phyloP scores from a whole-genome alignment of 345 rosid species.

The Mallotus nudiflorus region DNA sequence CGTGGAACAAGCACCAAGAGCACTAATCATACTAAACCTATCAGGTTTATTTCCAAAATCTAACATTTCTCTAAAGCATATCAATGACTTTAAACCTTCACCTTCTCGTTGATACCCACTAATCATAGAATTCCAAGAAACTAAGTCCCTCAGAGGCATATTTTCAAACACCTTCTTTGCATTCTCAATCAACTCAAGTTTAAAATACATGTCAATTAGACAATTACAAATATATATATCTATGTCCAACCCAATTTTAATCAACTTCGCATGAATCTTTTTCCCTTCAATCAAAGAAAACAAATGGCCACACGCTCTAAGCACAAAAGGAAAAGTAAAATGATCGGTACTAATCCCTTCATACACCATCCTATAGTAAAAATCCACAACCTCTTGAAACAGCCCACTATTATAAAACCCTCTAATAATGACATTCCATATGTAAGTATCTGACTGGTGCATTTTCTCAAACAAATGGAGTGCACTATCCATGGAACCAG shows the following conservation, averaged over 20 bases:
- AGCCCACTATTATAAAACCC: conserved; percentile 51
- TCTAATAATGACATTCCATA: conserved; percentile 70
- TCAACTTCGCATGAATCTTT: conserved; percentile 49
- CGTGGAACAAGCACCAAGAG: conserved; percentile 54
- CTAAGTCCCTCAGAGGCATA: conserved; percentile 18
- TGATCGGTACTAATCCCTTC: conserved; percentile 49
- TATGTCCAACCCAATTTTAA: conserved; percentile 54
- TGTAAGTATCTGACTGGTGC: conserved; percentile 43
- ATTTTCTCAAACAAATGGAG: conserved; percentile 69
- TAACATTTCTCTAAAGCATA: conserved; percentile 48
- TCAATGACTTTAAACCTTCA: conserved; percentile 46
- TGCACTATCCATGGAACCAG: conserved; percentile 51
- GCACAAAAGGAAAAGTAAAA: conserved; percentile 67
- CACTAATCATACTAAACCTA: conserved; percentile 52
- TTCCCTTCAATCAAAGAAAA: conserved; percentile 44
- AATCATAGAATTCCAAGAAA: conserved; percentile 29
- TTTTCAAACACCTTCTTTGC: conserved; percentile 30
- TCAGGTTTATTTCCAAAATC: conserved; percentile 44
- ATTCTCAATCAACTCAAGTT: conserved; percentile 14
- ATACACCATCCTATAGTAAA: conserved; percentile 46
- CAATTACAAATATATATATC: conserved; percentile 54
- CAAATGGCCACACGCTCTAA: conserved; percentile 59
- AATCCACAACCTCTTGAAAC: conserved; percentile 42
- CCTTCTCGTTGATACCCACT: conserved; percentile 33
- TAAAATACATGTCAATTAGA: conserved; percentile 20